Conservation (phyloP, 108 stramenopile genomes). For the Aurantiochytrium sp. region DNA sequence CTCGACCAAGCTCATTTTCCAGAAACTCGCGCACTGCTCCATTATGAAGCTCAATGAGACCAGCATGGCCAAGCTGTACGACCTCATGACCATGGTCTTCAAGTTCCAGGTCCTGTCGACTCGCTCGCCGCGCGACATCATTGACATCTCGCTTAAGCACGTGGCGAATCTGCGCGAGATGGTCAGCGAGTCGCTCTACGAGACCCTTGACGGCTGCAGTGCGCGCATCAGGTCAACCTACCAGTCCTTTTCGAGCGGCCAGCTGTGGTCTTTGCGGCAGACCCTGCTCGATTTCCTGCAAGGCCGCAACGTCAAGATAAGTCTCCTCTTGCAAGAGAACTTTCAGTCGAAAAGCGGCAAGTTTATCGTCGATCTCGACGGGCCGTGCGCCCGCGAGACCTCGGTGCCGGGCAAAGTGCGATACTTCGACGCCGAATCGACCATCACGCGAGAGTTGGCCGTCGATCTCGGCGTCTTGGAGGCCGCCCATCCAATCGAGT, state of each 20-base stretch:
- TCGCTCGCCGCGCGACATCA: conserved; percentile 44
- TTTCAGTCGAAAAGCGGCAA: not conserved
- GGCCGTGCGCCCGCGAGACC: not conserved
- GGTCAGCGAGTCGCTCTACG: not conserved
- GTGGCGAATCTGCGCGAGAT: conserved; percentile 37
- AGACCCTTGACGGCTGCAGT: not conserved
- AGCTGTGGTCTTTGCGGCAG: not conserved
- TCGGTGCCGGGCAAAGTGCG: not conserved
- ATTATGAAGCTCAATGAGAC: conserved; percentile 64
- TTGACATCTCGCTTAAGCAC: conserved; percentile 55
- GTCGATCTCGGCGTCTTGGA: not conserved
- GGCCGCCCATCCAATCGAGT: not conserved
- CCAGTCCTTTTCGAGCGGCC: not conserved
- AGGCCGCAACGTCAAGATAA: conserved; percentile 2
- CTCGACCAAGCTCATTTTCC: conserved; percentile 47
- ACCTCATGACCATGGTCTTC: conserved; percentile 64
- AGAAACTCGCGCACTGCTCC: conserved; percentile 59
- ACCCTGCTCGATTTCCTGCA: not conserved
- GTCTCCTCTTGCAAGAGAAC: conserved; percentile 14
- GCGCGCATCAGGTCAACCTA: not conserved
- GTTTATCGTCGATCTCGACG: not conserved
- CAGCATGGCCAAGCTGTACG: conserved; percentile 63
- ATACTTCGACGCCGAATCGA: not conserved
- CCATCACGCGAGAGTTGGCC: not conserved
- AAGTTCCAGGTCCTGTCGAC: conserved; percentile 56